A percentile compares a stretch with the other conserved stretches of the same genome.
Conservation (phyloP, 2,329 filamentous ascomycete genomes). For the Epichloe glyceriae region DNA sequence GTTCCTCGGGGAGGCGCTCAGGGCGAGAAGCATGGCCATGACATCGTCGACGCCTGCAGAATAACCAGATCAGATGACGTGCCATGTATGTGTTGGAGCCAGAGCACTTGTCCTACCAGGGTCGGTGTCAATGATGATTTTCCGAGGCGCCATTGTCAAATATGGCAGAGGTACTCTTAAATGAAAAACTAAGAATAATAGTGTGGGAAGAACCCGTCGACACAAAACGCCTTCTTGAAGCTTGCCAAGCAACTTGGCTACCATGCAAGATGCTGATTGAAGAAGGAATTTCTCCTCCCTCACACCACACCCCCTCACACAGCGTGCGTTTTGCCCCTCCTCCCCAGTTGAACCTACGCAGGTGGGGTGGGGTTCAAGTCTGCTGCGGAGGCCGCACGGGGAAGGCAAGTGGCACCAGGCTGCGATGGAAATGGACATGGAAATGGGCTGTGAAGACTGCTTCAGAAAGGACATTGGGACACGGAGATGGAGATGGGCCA, state of each 20-base stretch:
- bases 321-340: too few species aligned
- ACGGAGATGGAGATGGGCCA: too few species aligned
- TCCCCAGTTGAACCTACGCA: too few species aligned
- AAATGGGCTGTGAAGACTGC: too few species aligned
- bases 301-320: too few species aligned
- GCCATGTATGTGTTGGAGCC: conserved; percentile 5
- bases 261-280: not conserved
- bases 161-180: not conserved
- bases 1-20: conserved; percentile 72
- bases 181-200: not conserved
- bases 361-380: too few species aligned
- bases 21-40: conserved; percentile 73
- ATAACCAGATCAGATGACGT: not conserved
- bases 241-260: not conserved
- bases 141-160: conserved; percentile 47
- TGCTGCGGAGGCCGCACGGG: too few species aligned
- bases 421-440: too few species aligned
- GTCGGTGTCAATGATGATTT: conserved; percentile 93
- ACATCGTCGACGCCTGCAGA: conserved; percentile 70
- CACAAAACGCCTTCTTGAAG: too few species aligned
- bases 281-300: too few species aligned
- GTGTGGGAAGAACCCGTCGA: not conserved
- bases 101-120: conserved; percentile 42
- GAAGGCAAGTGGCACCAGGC: too few species aligned
- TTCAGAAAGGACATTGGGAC: too few species aligned